Evolutionary conservation across 2,329 filamentous ascomycete genomes (phyloP).

Genomic region (Fusarium sp.): DNA sequence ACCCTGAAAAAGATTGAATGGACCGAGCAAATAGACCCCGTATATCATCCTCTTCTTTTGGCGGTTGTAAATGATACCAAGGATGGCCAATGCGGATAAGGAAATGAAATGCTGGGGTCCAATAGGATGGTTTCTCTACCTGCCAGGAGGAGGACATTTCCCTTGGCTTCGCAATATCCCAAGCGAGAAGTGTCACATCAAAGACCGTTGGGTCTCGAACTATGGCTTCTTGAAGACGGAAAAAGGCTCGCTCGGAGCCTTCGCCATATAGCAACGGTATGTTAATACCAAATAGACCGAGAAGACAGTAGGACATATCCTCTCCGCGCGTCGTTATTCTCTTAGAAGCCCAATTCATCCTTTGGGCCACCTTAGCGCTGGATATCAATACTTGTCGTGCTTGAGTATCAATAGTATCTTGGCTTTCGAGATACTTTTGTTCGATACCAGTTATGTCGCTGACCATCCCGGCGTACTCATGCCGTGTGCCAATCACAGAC

Average conservation of each 20-base stretch:
- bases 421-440: background rate
- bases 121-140: background rate
- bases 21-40: background rate
- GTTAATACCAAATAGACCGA: background rate
- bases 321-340: background rate
- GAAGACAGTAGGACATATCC: background rate
- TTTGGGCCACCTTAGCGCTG: background rate
- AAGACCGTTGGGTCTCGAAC: background rate
- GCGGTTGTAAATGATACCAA: background rate
- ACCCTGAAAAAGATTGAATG: background rate
- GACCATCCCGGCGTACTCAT: background rate
- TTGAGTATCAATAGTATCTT: rapidly evolving
- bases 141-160: background rate
- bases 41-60: background rate
- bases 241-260: background rate
- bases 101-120: background rate
- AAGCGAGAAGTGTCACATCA: background rate
- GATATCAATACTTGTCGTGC: background rate
- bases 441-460: background rate
- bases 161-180: background rate
- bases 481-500: background rate
- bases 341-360: background rate
- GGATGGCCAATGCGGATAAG: background rate
- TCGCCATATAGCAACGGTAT: background rate
- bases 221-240: background rate